Percentiles rank a stretch among this genome's conserved stretches.
These are phyloP conservation scores for Boletus sp. DNA, from an alignment of 1,284 basidiomycete species.

Conservation along the genomic window DNA sequence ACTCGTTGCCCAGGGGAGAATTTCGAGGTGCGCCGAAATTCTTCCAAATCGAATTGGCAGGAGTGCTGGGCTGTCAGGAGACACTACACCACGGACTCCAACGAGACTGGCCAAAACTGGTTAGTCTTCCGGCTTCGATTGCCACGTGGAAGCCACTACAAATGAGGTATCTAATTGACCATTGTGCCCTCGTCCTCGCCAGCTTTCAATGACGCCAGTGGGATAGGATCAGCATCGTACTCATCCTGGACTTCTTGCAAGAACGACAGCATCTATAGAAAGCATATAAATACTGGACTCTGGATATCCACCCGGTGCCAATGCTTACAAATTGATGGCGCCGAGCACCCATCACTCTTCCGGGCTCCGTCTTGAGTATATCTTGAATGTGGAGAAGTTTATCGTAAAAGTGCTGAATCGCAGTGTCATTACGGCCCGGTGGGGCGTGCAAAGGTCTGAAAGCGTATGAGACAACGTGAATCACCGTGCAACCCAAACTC, in stretches of 20 bases:
- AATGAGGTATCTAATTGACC: neutral
- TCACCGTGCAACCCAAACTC: conserved; percentile 17
- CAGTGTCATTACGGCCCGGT: conserved; percentile 48
- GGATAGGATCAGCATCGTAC: conserved; percentile 25
- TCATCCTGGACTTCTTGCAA: conserved; percentile 48
- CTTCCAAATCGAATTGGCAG: neutral
- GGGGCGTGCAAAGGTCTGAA: conserved; percentile 66
- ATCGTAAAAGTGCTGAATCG: conserved; percentile 84
- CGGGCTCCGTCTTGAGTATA: conserved; percentile 73
- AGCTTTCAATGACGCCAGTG: neutral
- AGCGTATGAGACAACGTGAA: conserved; percentile 9
- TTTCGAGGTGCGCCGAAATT: neutral
- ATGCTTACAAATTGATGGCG: conserved; percentile 67
- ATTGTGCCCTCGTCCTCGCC: neutral
- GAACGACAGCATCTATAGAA: conserved; percentile 52
- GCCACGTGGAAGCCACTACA: too few species aligned
- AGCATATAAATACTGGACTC: conserved; percentile 1
- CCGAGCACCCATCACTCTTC: conserved; percentile 64
- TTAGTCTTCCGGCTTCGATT: neutral
- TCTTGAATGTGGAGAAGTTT: conserved; percentile 77
- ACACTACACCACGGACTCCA: neutral
- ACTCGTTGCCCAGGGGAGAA: too few species aligned
- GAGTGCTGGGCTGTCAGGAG: too few species aligned
- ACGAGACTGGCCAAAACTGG: neutral
- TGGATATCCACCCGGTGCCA: neutral